A percentile compares a stretch with the other conserved stretches of the same genome.
Evolutionary conservation across 2,329 filamentous ascomycete species (phyloP).

Genomic region (Monilinia polystroma): DNA sequence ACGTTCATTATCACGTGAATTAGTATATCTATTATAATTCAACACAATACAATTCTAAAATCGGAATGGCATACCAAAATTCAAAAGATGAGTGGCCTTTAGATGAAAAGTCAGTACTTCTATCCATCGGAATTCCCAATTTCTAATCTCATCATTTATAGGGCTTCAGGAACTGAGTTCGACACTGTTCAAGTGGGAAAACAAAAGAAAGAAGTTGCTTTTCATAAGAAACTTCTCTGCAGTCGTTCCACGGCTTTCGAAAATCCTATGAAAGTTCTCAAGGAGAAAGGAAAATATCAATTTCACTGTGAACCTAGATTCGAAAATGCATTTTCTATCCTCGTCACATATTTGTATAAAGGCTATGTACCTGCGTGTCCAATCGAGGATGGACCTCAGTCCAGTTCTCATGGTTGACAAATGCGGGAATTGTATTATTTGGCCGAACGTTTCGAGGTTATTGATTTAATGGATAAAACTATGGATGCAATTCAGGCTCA

Average conservation of each 20-base stretch:
- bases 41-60: too few species aligned
- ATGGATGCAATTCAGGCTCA: conserved; percentile 21
- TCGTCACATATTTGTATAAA: conserved; percentile 22
- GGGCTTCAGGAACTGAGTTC: conserved; percentile 17
- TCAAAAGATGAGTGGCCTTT: conserved; percentile 17
- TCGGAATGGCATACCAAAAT: background rate
- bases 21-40: too few species aligned
- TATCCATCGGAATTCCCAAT: background rate
- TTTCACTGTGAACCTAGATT: conserved; percentile 21
- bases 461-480: conserved; percentile 22
- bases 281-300: conserved; percentile 21
- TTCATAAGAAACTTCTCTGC: conserved; percentile 22
- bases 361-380: conserved; percentile 20
- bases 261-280: conserved; percentile 14
- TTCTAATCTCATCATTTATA: background rate
- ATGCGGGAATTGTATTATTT: conserved; percentile 21
- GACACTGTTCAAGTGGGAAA: conserved; percentile 18
- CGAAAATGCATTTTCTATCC: conserved; percentile 17
- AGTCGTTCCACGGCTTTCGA: conserved; percentile 22
- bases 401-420: conserved; percentile 7
- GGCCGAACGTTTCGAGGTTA: conserved; percentile 21
- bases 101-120: conserved; percentile 10
- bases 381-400: background rate
- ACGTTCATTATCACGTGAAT: too few species aligned
- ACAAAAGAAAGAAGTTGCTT: conserved; percentile 18